Evolutionary conservation across 1,284 basidiomycete genomes (phyloP).

Genomic region (Tilletia horrida): DNA sequence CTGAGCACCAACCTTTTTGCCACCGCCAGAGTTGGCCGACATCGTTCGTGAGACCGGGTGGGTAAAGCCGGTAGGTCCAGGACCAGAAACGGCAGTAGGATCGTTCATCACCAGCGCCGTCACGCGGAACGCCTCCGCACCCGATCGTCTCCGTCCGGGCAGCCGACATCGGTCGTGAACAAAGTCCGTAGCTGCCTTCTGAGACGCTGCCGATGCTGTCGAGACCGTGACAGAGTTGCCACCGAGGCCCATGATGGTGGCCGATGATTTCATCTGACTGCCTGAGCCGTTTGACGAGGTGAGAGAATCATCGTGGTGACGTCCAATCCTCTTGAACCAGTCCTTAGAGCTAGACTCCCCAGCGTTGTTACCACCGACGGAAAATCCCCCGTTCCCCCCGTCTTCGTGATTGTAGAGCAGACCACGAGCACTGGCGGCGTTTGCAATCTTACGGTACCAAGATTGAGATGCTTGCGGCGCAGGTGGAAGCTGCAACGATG

Average conservation of each 20-base stretch:
- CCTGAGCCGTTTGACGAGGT: neutral
- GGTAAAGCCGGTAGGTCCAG: conserved; percentile 16
- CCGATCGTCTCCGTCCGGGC: conserved; percentile 9
- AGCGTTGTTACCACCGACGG: neutral
- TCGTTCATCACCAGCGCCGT: conserved; percentile 34
- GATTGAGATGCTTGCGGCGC: neutral
- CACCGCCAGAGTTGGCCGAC: neutral
- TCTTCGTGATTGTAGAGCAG: neutral
- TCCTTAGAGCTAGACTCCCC: neutral
- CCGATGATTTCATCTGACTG: neutral
- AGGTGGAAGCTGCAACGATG: neutral
- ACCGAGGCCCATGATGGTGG: too few relatives aligned
- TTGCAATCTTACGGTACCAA: conserved; percentile 18
- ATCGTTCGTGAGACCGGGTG: conserved; percentile 13
- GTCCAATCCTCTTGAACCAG: conserved; percentile 15
- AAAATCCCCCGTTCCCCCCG: neutral
- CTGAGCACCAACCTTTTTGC: neutral
- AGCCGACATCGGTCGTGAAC: conserved; percentile 10
- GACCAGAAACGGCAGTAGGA: conserved; percentile 15
- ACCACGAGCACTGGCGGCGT: neutral
- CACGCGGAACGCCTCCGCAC: conserved; percentile 29
- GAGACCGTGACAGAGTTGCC: neutral
- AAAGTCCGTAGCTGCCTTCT: neutral
- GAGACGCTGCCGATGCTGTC: neutral
- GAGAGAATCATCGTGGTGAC: neutral